Base-by-base conservation (phyloP, 257 asterid species). In the Capsicum chinense region DNA sequence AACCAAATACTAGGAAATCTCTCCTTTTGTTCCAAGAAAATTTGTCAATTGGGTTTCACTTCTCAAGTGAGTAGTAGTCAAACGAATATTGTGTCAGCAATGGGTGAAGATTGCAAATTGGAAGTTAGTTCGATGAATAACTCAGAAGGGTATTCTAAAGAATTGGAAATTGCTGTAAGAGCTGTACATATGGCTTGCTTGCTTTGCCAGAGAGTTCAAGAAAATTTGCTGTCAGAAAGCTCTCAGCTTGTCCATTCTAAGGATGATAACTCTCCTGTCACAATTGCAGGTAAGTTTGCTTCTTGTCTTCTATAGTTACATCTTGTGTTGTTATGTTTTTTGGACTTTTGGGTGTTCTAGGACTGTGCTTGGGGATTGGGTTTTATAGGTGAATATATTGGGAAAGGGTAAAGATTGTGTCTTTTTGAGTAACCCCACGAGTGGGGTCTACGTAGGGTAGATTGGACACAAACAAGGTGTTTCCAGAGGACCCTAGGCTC, bases 151-250 rank as follows among this genome's bases (percentile, higher is more conserved):
- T 89, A 83, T 64, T 82, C 91, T 57, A 33, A 83, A 35, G 97
- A 94, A 76, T 33, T 93, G 87, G 92, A 92, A 83, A 87, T 94
- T 33, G 97, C 97, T 2, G 98, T 93, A 9, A 94, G 91, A 88
- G 98, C 97, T 26, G 98, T 94, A 35, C 98, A 94, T 66, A 84
- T 94, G 97, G 95, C 98, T 21, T 90, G 90, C 58, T 87, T 90
- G 91, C 90, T 93, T 44, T 94, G 97, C 83, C 89, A 89, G 85
- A 86, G 86, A 83, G 90, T 93, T 82, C 98, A 93, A 80, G 81
- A 90, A 52, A 86, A 70, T 39, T 79, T 94, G 87, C 70, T 93
- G 85, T 79, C 83, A 5, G 60, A 86, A 19, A 86, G 80, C 83
- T 81, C 56, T 56, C 86, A 84, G 2, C 89, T 88, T 12, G 92